Base-by-base conservation (phyloP, 2,329 filamentous ascomycete genomes). In the Fusarium mangiferae region DNA sequence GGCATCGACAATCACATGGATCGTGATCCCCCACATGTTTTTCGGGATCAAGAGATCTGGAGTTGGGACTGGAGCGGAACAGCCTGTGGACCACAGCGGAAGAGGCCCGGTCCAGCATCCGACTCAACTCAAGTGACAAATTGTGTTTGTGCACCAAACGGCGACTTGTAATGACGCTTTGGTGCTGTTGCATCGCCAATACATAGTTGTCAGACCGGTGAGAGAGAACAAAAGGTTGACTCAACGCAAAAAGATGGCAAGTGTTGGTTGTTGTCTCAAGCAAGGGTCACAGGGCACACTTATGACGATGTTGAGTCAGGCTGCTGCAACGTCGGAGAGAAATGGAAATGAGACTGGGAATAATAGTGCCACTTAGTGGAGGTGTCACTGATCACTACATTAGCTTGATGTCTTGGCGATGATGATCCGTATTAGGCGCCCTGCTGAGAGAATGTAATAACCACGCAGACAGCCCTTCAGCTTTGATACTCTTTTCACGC, bases 301-400 rank as follows among this genome's bases (percentile, higher is more conserved):
- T 45, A 68, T 68, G 51, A 63, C 64, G 57, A 68, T 30, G 14
- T 46, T 28, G 46, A 54, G 39, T 41, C 35, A 52, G 45, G n/a
- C 54, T 66, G 52, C 26, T 70, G 66, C 38, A 70, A 66, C 54
- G 24, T 70, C 54, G 52, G 68, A 44, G 65, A 61, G 44, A 49
- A 49, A 68, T 71, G 72, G 66, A 75, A 70, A 75, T 73, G 66
- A 66, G 45, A 52, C 57, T 73, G 70, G 70, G 58, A 73, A 73
- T 73, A 73, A 60, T 66, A 48, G 65, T 58, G 70, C 39, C 48
- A 35, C 55, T 28, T 61, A 57, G 45, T 69, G 59, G 57, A 69
- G 57, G 52, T 71, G 58, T 52, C 33, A 33, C 51, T 59, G 45
- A 55, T 44, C 57, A 15, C 26, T 55, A 55, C 26, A 35, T 52